Evolutionary conservation across 2,329 filamentous ascomycete genomes (phyloP), one percentile per base, ranked within the genome.

Genomic region (Colletotrichum sp.): DNA sequence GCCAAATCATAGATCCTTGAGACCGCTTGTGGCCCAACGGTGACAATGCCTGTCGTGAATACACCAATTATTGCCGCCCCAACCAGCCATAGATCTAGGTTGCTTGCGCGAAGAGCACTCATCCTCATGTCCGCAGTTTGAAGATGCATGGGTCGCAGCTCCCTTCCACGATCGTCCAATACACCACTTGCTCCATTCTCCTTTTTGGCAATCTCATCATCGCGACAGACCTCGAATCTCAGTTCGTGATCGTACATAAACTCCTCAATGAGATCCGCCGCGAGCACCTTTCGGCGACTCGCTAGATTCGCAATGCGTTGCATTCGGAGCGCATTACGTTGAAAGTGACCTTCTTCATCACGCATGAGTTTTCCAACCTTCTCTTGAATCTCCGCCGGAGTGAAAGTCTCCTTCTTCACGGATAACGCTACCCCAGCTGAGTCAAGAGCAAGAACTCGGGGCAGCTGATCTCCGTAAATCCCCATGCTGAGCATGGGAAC

Each of bases 41-140:
- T 14, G 13, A 59, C 55, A 59, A 59, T 13, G 7, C 55, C 55
- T 14, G 24, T 7, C 4, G 24, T 59, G 4, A 59, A 59, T 13
- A 28, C 14, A 10, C 55, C 55, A 14, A 59, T 10, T 10, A 28
- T 28, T 6, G 16, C 21, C 3, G 26, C 55, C 4, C 55, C 55
- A 16, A 28, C 55, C 13, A 59, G 55, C 55, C 55, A 59, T 21
- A 59, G 21, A 28, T 59, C 55, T 16, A 59, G 13, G 16, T 59
- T 59, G 24, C 55, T 59, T 28, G 55, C 55, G 21, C 55, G 55
- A 8, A 59, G 12, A 4, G 55, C 21, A 59, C 26, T 59, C 85
- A 88, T 87, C 16, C 86, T 81, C 75, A 82, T 81, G 73, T 87
- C 85, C 0, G 86, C 85, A 3, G 85, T 87, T 78, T 88, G 84